Evolutionary conservation across 2,329 filamentous ascomycete species (phyloP).

Genomic region (Aspergillus spinulosporus): DNA sequence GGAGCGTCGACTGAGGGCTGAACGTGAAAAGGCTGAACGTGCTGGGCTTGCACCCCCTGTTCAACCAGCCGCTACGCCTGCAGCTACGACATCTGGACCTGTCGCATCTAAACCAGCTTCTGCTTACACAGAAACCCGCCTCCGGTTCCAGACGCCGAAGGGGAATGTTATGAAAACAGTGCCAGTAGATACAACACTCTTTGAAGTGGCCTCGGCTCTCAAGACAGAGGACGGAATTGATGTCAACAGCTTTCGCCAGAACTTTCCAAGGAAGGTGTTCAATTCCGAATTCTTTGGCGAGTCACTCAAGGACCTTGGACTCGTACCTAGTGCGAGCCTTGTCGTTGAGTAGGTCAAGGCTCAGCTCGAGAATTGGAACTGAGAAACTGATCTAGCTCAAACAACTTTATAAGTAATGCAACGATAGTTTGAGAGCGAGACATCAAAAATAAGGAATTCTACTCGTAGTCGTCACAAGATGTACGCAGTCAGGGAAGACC

Average conservation of each 20-base stretch:
- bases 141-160: conserved; percentile 73
- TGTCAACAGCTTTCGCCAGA: conserved; percentile 77
- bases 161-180: conserved; percentile 86
- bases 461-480: not conserved
- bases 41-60: conserved; percentile 65
- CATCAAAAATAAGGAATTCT: too few relatives aligned
- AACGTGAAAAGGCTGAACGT: conserved; percentile 80
- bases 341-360: conserved; percentile 59
- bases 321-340: conserved; percentile 87
- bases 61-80: conserved; percentile 47
- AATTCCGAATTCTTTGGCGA: conserved; percentile 76
- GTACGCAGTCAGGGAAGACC: too few relatives aligned
- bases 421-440: too few relatives aligned
- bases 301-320: conserved; percentile 86
- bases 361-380: not conserved
- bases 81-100: conserved; percentile 49
- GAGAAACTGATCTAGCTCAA: conserved; percentile 2
- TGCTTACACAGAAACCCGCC: conserved; percentile 74
- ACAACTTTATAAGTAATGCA: not conserved
- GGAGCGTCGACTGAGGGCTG: conserved; percentile 79
- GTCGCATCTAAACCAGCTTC: conserved; percentile 63
- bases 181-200: conserved; percentile 84
- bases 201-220: conserved; percentile 81
- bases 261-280: conserved; percentile 83
- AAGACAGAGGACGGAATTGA: conserved; percentile 67